phyloP scores from a whole-genome alignment of 352 stramenopile species.

The Phytophthora aleatoria region DNA sequence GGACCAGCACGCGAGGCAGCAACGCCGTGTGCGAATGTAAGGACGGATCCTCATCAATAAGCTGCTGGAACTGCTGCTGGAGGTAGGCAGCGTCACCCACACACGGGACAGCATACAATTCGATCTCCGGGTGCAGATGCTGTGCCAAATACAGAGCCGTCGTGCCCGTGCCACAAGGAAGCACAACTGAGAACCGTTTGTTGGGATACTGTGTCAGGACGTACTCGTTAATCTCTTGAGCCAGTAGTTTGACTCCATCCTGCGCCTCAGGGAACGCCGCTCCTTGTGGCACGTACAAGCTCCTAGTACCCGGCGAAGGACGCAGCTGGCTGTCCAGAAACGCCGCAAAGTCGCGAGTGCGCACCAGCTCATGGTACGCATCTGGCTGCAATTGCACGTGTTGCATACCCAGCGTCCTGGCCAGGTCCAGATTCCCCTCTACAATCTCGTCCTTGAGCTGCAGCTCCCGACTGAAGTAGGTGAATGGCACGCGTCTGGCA shows the following conservation, averaged over 20 bases:
- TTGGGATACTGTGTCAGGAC: conserved; percentile 22
- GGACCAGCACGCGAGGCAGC: conserved; percentile 51
- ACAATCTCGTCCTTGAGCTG: conserved; percentile 12
- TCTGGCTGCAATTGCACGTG: conserved; percentile 55
- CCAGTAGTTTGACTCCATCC: conserved; percentile 58
- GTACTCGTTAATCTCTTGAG: conserved; percentile 78
- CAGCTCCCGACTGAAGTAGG: conserved; percentile 78
- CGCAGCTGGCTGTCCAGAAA: conserved; percentile 18
- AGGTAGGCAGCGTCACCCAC: conserved; percentile 72
- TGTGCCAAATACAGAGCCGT: conserved; percentile 83
- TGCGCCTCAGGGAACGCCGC: conserved; percentile 67
- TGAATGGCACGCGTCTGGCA: conserved; percentile 74
- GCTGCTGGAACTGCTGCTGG: conserved; percentile 50
- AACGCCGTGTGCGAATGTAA: conserved; percentile 6
- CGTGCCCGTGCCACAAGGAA: conserved; percentile 79
- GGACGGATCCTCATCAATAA: conserved; percentile 38
- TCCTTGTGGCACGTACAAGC: conserved; percentile 71
- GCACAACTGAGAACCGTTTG: conserved; percentile 58
- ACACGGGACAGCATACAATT: conserved; percentile 72
- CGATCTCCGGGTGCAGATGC: conserved; percentile 49
- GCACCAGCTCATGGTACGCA: conserved; percentile 51
- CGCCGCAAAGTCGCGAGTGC: conserved; percentile 44
- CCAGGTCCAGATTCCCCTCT: conserved; percentile 52
- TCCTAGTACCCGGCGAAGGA: conserved; percentile 13
- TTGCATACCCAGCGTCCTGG: conserved; percentile 63